Evolutionary conservation across 352 stramenopile genomes (phyloP), one percentile per base, ranked within the genome.

Genomic region (Pilasporangium apinafurcum): DNA sequence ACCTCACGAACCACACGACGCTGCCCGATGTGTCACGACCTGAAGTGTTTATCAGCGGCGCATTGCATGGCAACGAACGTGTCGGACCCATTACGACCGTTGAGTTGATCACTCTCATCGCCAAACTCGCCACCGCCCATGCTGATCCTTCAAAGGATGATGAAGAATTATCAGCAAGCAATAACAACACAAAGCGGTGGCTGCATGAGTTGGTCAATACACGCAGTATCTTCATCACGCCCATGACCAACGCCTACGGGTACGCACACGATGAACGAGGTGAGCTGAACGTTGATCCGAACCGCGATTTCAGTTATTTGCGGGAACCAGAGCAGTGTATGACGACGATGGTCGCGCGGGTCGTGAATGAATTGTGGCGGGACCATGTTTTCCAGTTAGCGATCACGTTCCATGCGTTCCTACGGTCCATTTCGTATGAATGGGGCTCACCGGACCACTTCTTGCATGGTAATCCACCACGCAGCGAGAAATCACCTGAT

Each of bases 291-390:
- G 61, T 99, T 18, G 96, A 99, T 63, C 95, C 96, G 21, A 99
- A 99, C 63, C 84, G 96, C 27, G 96, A 99, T 61, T 99, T 98
- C 74, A 96, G 97, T 39, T 98, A 98, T 62, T 93, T 98, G 78
- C 72, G 88, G 17, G 47, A 59, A 5, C 65, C 59, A 1, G 34
- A 53, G 3, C 54, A 89, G 4, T 99, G 96, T 62, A 98, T 99
- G 93, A 60, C 89, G 50, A 95, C 95, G 9, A 97, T 98, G 61
- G 95, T 94, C 16, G 95, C 88, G 45, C 85, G 96, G 31, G 93
- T 91, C 4, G 74, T 99, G 17, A 98, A 99, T 61, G 95, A 98
- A 65, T 63, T 99, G 24, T 99, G 89, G 72, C 81, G 92, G 27
- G 83, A 97, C 24, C 92, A 99, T 63, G 61, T 98, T 5, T 98